A percentile compares a stretch with the other conserved stretches of the same genome.
Conservation (phyloP, 75 land plant genomes). For the Azolla pinnata region DNA sequence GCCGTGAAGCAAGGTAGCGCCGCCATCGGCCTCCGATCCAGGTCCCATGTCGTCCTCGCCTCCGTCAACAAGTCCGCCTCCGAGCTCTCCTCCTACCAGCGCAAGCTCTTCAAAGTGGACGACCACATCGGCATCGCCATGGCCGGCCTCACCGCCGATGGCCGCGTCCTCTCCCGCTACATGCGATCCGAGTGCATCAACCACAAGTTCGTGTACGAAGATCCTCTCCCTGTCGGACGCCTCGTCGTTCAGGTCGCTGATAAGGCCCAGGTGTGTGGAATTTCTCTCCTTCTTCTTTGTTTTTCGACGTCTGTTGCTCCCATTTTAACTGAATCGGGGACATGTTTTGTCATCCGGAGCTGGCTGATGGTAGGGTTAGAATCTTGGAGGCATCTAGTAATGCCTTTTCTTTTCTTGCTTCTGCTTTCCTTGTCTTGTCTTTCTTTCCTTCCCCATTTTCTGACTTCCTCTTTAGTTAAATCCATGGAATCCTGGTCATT, state of each 20-base stretch:
- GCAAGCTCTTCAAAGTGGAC: conserved; percentile 89
- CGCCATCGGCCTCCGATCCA: conserved; percentile 82
- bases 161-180: conserved; percentile 70
- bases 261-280: conserved; percentile 91
- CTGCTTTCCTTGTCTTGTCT: too few relatives aligned
- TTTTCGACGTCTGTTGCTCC: too few relatives aligned
- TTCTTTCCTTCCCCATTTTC: too few relatives aligned
- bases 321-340: too few relatives aligned
- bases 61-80: conserved; percentile 81
- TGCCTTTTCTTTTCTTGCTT: too few relatives aligned
- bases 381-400: too few relatives aligned
- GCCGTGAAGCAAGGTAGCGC: conserved; percentile 96
- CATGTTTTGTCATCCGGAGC: too few relatives aligned
- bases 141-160: conserved; percentile 90
- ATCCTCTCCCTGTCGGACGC: conserved; percentile 72
- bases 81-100: conserved; percentile 89
- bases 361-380: too few relatives aligned
- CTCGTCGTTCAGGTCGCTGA: conserved; percentile 94
- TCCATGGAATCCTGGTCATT: too few relatives aligned
- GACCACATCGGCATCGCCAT: conserved; percentile 92
- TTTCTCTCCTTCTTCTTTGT: too few relatives aligned
- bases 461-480: too few relatives aligned
- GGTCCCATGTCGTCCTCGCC: conserved; percentile 67
- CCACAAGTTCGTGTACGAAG: conserved; percentile 67
- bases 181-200: conserved; percentile 87